These are phyloP conservation scores for Nemophila menziesii DNA, from an alignment of 257 asterid genomes.

Conservation along the genomic window DNA sequence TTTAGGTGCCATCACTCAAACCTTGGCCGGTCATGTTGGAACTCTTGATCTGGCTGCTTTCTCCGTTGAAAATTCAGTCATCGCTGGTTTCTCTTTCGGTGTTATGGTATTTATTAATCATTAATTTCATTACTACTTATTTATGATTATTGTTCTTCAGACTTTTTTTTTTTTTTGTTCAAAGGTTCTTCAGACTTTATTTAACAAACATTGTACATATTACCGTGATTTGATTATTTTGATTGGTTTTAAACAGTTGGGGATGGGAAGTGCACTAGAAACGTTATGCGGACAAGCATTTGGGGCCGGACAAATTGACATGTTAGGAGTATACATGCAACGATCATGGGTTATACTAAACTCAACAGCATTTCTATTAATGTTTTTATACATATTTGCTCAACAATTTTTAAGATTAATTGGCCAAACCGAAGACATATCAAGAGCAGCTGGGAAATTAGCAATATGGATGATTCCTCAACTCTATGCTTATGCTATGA, in stretches of 20 bases:
- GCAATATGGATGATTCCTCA: slow-evolving; percentile 61
- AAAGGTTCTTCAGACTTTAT: too few species aligned
- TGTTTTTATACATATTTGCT: slow-evolving; percentile 32
- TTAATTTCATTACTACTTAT: background rate
- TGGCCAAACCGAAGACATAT: slow-evolving; percentile 36
- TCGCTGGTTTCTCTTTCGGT: slow-evolving; percentile 13
- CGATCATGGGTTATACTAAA: slow-evolving; percentile 49
- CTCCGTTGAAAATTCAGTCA: slow-evolving; percentile 13
- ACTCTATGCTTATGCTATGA: slow-evolving; percentile 49
- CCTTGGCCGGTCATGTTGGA: slow-evolving; percentile 17
- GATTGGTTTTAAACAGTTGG: slow-evolving; percentile 31
- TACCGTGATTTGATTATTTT: too few species aligned
- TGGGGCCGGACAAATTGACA: slow-evolving; percentile 47
- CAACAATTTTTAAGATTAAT: slow-evolving; percentile 25
- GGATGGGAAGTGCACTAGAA: slow-evolving; percentile 64
- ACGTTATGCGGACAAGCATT: slow-evolving; percentile 63
- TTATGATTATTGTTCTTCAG: too few species aligned
- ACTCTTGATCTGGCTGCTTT: slow-evolving; percentile 12
- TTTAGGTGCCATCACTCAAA: slow-evolving; percentile 11
- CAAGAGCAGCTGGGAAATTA: slow-evolving; percentile 36
- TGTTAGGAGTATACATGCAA: slow-evolving; percentile 57
- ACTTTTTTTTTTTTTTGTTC: too few species aligned
- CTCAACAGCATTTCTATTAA: slow-evolving; percentile 23
- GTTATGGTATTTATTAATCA: slow-evolving; percentile 14
- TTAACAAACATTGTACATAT: too few species aligned